These are phyloP conservation scores for Phyllosticta capitalensis DNA, from an alignment of 2,329 filamentous ascomycete genomes.

Conservation along the genomic window DNA sequence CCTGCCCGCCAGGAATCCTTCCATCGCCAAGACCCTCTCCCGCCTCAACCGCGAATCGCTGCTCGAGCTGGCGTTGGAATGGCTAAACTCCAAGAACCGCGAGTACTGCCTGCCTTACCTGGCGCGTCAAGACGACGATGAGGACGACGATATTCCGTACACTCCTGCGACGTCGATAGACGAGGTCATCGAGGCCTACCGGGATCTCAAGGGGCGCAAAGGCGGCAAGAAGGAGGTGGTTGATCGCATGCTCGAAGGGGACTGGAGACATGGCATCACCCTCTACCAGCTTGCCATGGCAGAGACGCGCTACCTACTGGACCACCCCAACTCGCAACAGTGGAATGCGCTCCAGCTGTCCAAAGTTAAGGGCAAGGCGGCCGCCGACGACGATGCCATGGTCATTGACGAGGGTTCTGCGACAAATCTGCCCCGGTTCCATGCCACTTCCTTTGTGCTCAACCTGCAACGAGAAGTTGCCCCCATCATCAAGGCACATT, in stretches of 20 bases:
- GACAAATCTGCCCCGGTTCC: slow-evolving; percentile 55
- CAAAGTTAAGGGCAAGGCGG: slow-evolving; percentile 20
- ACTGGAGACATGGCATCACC: slow-evolving; percentile 47
- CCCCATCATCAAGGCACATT: slow-evolving; percentile 75
- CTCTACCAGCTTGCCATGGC: slow-evolving; percentile 47
- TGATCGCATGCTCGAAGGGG: slow-evolving; percentile 47
- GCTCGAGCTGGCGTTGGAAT: slow-evolving; percentile 62
- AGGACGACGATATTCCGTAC: slow-evolving; percentile 54
- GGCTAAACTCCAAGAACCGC: slow-evolving; percentile 61
- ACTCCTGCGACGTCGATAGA: slow-evolving; percentile 55
- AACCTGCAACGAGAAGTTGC: slow-evolving; percentile 66
- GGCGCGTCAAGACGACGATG: slow-evolving; percentile 33
- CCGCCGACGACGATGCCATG: slow-evolving; percentile 24
- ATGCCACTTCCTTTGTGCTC: slow-evolving; percentile 69
- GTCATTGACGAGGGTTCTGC: slow-evolving; percentile 25
- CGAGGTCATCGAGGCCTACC: slow-evolving; percentile 50
- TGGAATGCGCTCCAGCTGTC: slow-evolving; percentile 46
- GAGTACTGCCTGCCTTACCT: slow-evolving; percentile 52
- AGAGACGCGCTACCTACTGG: slow-evolving; percentile 44
- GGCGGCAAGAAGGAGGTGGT: slow-evolving; percentile 45
- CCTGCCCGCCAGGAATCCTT: slow-evolving; percentile 54
- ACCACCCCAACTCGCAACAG: slow-evolving; percentile 41
- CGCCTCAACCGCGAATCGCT: slow-evolving; percentile 65
- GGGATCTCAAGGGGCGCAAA: slow-evolving; percentile 32
- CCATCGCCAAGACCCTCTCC: slow-evolving; percentile 56